Conservation (phyloP, 768 basidiomycete genomes). For the Gloeophyllum trabeum region DNA sequence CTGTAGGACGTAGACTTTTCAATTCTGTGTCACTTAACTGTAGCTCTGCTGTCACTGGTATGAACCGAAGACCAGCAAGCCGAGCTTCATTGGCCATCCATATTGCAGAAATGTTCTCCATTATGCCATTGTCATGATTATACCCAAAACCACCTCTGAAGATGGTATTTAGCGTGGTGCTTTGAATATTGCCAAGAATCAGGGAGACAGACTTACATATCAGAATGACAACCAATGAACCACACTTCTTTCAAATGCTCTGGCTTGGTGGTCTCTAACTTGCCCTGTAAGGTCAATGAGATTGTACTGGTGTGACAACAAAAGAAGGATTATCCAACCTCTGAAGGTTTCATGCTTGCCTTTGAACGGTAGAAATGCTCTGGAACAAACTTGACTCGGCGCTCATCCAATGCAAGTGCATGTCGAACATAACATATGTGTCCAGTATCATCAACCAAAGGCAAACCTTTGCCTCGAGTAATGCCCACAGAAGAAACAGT, state of each 20-base stretch:
- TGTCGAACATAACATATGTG: constrained; percentile 33
- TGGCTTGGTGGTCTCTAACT: constrained; percentile 13
- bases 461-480: constrained; percentile 17
- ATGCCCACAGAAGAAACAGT: constrained; percentile 35
- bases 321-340: too few species aligned
- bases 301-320: too few species aligned
- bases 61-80: not conserved
- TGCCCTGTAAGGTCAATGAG: too few species aligned
- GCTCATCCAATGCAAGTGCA: constrained; percentile 35
- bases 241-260: constrained; percentile 34
- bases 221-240: constrained; percentile 29
- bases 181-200: not conserved
- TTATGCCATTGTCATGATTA: not conserved
- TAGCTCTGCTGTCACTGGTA: too few species aligned
- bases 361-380: constrained; percentile 24
- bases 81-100: not conserved
- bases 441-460: constrained; percentile 18
- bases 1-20: not conserved
- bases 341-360: too few species aligned
- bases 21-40: not conserved
- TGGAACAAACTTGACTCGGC: constrained; percentile 34
- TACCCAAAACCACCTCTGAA: not conserved
- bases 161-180: not conserved
- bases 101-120: not conserved
- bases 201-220: constrained; percentile 28